A percentile compares a stretch with the other conserved stretches of the same genome.
phyloP scores from a whole-genome alignment of 176 grass and related monocot species.

The Cenchrus fungigraminus region DNA sequence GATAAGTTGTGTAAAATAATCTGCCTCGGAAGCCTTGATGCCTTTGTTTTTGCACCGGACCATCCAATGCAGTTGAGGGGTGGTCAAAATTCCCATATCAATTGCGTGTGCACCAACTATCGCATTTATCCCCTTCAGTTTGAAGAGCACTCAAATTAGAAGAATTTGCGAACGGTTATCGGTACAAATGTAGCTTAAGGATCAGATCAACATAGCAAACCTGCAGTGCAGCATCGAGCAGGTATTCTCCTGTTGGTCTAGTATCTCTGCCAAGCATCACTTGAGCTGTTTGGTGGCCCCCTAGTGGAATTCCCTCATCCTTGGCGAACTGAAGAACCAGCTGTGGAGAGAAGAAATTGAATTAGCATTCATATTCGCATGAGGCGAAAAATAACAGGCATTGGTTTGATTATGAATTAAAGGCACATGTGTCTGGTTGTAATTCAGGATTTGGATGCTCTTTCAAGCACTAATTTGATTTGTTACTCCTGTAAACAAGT shows the following conservation, averaged over 20 bases:
- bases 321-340: constrained; percentile 70
- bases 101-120: constrained; percentile 65
- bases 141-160: constrained; percentile 36
- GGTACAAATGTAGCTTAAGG: background rate
- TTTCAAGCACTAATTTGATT: background rate
- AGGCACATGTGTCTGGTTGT: background rate
- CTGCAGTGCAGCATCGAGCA: constrained; percentile 71
- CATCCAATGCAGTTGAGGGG: constrained; percentile 95
- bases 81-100: constrained; percentile 88
- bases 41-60: constrained; percentile 79
- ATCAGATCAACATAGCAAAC: constrained; percentile 44
- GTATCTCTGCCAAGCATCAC: constrained; percentile 90
- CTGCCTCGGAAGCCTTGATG: constrained; percentile 55
- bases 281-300: constrained; percentile 51
- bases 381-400: background rate
- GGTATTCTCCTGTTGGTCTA: constrained; percentile 80
- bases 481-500: background rate
- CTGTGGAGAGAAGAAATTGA: constrained; percentile 23
- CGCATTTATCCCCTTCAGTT: constrained; percentile 72
- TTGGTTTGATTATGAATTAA: background rate
- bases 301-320: constrained; percentile 69
- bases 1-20: constrained; percentile 78
- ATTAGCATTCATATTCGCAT: background rate
- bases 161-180: background rate
- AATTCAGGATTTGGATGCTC: background rate